Base-by-base conservation (phyloP, 345 rosid genomes). In the Kandelia obovata region DNA sequence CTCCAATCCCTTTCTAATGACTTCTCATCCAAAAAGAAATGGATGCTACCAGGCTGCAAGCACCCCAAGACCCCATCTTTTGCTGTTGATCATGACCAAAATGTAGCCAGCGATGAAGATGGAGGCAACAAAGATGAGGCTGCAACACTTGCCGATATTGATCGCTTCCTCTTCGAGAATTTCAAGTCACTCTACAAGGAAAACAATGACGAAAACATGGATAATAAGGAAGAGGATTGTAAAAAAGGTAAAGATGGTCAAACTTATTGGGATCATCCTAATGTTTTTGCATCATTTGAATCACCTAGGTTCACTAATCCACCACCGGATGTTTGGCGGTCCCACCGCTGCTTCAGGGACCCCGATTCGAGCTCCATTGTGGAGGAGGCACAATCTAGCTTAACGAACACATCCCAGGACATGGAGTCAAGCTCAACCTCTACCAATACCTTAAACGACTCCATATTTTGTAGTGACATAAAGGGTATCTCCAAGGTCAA, bases 101-200 rank as follows among this genome's bases (percentile, higher is more conserved):
- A 30, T 21, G 49, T 13, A 13, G 49, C 49, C 5, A 43, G 0
- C 19, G 64, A 39, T 65, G 71, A 67, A 17, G 56, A 53, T 63
- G 58, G 35, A 5, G 21, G 20, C 21, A 56, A 26, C 26, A 52
- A 70, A 5, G 65, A 69, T 56, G 80, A 52, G 3, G 86, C 89
- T 1, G 96, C 96, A 5, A 89, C 96, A 3, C 88, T 91, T 53
- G 82, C 87, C 0, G 98, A 94, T 46, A 71, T 94, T 13, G 98
- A 94, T 70, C 87, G 83, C 19, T 94, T 91, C 76, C 88, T 91
- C 31, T 82, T 79, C 21, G 96, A 91, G 77, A 94, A 94, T 77
- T 91, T 94, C 77, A 84, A 68, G 64, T 89, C 98, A n/a, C 86
- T 94, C 43, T 94, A 85, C 66, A 60, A 87, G 43, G 63, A 70